A percentile compares a stretch with the other conserved stretches of the same genome.
Evolutionary conservation across 73 alveolate genomes (phyloP).

Genomic region (Tetrahymena borealis): DNA sequence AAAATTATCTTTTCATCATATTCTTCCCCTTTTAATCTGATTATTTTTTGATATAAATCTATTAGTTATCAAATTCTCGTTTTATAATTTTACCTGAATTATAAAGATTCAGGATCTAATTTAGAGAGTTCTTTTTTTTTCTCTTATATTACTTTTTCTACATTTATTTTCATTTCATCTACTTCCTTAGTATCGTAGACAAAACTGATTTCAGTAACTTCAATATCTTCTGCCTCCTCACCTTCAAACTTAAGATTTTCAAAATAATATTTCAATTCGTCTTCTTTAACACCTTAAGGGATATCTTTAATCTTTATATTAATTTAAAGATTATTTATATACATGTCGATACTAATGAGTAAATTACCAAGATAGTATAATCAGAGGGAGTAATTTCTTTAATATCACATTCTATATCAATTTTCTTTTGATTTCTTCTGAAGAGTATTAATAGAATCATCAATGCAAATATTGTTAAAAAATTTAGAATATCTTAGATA

Average conservation of each 20-base stretch:
- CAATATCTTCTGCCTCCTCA: slow-evolving; percentile 1
- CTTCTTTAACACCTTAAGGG: not conserved
- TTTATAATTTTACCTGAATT: no score
- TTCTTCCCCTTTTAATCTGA: no score
- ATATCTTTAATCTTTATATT: not conserved
- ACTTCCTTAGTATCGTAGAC: slow-evolving; percentile 38
- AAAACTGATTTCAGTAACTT: slow-evolving; percentile 6
- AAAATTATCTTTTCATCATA: not conserved
- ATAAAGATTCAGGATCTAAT: not conserved
- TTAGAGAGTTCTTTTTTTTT: not conserved
- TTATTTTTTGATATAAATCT: no score
- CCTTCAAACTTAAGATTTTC: not conserved
- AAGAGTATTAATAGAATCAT: slow-evolving; percentile 8
- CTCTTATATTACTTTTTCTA: not conserved
- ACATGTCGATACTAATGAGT: not conserved
- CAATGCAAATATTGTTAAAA: slow-evolving; percentile 1
- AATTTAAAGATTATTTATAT: not conserved
- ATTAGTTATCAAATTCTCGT: no score
- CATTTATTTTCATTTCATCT: not conserved
- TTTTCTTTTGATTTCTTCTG: slow-evolving; percentile 8
- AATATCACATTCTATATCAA: slow-evolving; percentile 33
- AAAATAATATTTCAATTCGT: slow-evolving; percentile 27
- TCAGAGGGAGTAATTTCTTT: slow-evolving; percentile 47
- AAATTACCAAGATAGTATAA: slow-evolving; percentile 43
- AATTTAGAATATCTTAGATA: not conserved